Evolutionary conservation across 75 land plant genomes (phyloP).

Genomic region (Sequoiadendron giganteum): DNA sequence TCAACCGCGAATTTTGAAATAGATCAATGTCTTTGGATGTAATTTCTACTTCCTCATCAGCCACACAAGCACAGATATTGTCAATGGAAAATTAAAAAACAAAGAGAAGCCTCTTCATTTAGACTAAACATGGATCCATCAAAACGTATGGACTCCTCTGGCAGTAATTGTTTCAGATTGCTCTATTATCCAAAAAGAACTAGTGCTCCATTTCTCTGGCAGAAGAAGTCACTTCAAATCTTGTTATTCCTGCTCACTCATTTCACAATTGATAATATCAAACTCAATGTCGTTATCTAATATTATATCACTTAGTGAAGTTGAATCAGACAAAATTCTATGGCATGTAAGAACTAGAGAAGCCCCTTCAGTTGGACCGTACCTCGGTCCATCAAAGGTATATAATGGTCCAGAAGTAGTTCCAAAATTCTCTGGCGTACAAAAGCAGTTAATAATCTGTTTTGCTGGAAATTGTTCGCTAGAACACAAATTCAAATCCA

Average conservation of each 20-base stretch:
- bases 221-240: not conserved
- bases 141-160: not conserved
- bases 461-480: not conserved
- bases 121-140: constrained; percentile 1
- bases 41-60: not conserved
- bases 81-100: not conserved
- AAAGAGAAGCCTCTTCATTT: constrained; percentile 5
- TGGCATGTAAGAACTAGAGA: not conserved
- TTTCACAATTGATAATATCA: too few species aligned
- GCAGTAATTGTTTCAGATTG: not conserved
- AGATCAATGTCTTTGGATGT: not conserved
- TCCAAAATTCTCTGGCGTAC: not conserved
- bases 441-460: not conserved
- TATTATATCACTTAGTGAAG: too few species aligned
- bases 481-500: not conserved
- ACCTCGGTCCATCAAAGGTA: not conserved
- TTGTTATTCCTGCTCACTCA: not conserved
- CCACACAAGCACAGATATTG: not conserved
- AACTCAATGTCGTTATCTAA: not conserved
- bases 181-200: not conserved
- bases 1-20: too few species aligned
- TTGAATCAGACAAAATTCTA: not conserved
- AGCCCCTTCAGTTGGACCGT: not conserved
- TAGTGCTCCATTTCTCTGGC: not conserved
- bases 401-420: not conserved